phyloP scores from a whole-genome alignment of 352 stramenopile species.

The Globisporangium paroecandrum region DNA sequence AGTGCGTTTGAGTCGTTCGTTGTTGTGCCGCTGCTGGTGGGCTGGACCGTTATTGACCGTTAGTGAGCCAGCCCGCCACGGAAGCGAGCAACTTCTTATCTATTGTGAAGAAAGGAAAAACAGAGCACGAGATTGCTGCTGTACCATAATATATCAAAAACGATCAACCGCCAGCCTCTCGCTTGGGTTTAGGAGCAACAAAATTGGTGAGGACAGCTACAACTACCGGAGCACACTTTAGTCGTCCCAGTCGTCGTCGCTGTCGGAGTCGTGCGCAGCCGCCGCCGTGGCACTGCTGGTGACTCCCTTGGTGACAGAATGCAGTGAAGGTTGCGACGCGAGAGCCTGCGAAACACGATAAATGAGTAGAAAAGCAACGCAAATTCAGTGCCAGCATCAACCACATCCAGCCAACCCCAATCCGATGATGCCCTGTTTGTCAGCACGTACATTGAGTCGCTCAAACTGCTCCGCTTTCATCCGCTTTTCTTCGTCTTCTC shows the following conservation, averaged over 20 bases:
- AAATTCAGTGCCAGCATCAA: not conserved
- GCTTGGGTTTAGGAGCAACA: slow-evolving; percentile 1
- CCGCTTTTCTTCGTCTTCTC: slow-evolving; percentile 63
- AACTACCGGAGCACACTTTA: slow-evolving; percentile 22
- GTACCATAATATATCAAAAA: slow-evolving; percentile 49
- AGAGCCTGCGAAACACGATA: slow-evolving; percentile 30
- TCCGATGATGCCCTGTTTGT: not conserved
- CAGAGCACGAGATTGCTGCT: slow-evolving; percentile 16
- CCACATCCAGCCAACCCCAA: not conserved
- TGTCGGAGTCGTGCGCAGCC: slow-evolving; percentile 36
- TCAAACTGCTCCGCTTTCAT: slow-evolving; percentile 62
- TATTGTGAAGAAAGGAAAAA: slow-evolving; percentile 27
- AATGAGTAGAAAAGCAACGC: slow-evolving; percentile 12
- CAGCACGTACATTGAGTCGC: slow-evolving; percentile 55
- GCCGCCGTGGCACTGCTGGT: slow-evolving; percentile 9
- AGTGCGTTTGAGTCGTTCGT: slow-evolving; percentile 7
- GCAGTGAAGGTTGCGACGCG: slow-evolving; percentile 66
- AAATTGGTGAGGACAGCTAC: not conserved
- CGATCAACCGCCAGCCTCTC: slow-evolving; percentile 9
- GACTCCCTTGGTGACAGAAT: slow-evolving; percentile 39
- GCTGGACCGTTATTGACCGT: slow-evolving; percentile 5
- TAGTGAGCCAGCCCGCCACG: slow-evolving; percentile 3
- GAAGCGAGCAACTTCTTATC: slow-evolving; percentile 24
- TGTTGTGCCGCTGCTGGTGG: slow-evolving; percentile 10
- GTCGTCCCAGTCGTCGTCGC: slow-evolving; percentile 83